phyloP scores from a whole-genome alignment of 2,329 filamentous ascomycete species.

The Claviceps capensis region DNA sequence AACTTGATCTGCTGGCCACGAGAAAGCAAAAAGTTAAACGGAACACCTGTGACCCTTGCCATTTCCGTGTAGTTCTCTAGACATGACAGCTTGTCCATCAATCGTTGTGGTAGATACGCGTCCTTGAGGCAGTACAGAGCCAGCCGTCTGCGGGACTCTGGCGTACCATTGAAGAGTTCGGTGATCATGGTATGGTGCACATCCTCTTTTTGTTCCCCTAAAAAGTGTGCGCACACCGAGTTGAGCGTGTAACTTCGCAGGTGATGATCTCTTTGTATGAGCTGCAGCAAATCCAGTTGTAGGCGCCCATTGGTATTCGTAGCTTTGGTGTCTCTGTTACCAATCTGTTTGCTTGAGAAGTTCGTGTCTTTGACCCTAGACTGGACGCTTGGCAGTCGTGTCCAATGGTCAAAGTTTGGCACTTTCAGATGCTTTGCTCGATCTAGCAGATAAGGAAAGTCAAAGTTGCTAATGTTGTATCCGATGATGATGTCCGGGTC shows the following conservation, averaged over 20 bases:
- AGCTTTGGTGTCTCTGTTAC: slow-evolving; percentile 82
- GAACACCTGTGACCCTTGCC: slow-evolving; percentile 97
- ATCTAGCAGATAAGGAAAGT: slow-evolving; percentile 90
- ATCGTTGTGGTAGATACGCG: slow-evolving; percentile 80
- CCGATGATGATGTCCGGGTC: slow-evolving; percentile 97
- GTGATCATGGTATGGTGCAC: slow-evolving; percentile 99
- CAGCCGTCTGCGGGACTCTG: slow-evolving; percentile 78
- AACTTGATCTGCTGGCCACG: slow-evolving; percentile 96
- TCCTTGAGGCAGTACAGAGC: slow-evolving; percentile 97
- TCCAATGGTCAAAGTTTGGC: slow-evolving; percentile 71
- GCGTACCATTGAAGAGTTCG: slow-evolving; percentile 89
- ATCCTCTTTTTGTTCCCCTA: slow-evolving; percentile 96
- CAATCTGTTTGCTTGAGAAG: slow-evolving; percentile 97
- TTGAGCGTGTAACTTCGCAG: slow-evolving; percentile 94
- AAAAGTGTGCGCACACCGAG: slow-evolving; percentile 85
- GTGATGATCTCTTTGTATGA: slow-evolving; percentile 90
- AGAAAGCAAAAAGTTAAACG: slow-evolving; percentile 86
- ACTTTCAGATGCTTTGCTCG: slow-evolving; percentile 77
- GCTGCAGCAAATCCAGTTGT: slow-evolving; percentile 85
- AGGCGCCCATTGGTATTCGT: slow-evolving; percentile 92
- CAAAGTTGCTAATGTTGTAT: slow-evolving; percentile 98
- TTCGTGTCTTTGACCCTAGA: slow-evolving; percentile 68
- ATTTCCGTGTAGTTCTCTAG: slow-evolving; percentile 99
- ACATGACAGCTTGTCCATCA: slow-evolving; percentile 97
- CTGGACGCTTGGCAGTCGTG: slow-evolving; percentile 56